Conservation (phyloP, 805 yeast genomes). For the Lachancea sp. region DNA sequence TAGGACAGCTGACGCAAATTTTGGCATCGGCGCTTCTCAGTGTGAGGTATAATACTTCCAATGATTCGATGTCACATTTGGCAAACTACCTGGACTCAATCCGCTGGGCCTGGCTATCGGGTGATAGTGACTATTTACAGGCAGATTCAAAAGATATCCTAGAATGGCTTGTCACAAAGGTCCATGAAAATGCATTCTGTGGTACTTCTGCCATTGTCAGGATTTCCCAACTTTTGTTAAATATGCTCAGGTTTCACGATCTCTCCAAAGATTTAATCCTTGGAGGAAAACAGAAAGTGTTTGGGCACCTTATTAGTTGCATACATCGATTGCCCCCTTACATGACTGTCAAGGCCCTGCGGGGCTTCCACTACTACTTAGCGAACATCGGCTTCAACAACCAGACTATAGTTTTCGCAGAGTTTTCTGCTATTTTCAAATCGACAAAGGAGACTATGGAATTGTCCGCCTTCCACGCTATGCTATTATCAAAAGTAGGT, state of each 20-base stretch:
- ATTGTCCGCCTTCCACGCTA: constrained; percentile 22
- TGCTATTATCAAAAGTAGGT: constrained; percentile 19
- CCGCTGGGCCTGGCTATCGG: constrained; percentile 25
- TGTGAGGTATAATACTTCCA: constrained; percentile 20
- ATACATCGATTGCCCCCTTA: constrained; percentile 14
- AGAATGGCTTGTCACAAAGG: constrained; percentile 39
- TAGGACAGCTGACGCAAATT: constrained; percentile 19
- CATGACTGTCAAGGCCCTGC: constrained; percentile 6
- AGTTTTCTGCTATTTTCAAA: constrained; percentile 21
- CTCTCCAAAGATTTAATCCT: constrained; percentile 16
- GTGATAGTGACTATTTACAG: constrained; percentile 22
- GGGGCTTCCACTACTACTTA: constrained; percentile 18
- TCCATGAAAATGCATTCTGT: constrained; percentile 36
- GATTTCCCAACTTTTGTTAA: constrained; percentile 30
- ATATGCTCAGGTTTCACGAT: constrained; percentile 25
- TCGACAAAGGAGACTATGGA: constrained; percentile 26
- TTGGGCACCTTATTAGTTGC: constrained; percentile 19
- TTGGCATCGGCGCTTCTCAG: constrained; percentile 22
- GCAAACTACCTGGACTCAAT: constrained; percentile 16
- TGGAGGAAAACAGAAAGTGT: constrained; percentile 28
- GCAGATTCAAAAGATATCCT: constrained; percentile 45
- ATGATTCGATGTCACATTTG: constrained; percentile 15
- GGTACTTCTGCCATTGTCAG: constrained; percentile 32
- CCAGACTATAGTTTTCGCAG: constrained; percentile 26
- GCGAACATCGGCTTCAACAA: constrained; percentile 21